Evolutionary conservation across 2,329 filamentous ascomycete species (phyloP).

Genomic region (Penicillium hesseltinei): DNA sequence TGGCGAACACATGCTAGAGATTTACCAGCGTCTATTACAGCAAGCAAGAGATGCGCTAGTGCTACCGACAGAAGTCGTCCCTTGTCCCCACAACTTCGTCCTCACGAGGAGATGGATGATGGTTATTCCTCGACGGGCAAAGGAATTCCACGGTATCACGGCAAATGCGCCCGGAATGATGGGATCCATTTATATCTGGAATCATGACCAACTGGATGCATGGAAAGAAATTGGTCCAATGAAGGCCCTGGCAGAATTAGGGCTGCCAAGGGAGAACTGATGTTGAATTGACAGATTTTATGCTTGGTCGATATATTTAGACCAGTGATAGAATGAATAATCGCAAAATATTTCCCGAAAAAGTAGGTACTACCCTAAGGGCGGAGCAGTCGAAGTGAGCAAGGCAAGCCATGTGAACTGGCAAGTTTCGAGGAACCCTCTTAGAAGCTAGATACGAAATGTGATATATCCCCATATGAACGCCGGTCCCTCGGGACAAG

Average conservation of each 20-base stretch:
- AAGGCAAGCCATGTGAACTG: background rate
- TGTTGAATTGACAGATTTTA: background rate
- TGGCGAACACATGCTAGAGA: too few species aligned
- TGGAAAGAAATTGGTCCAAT: background rate
- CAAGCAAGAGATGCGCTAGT: background rate
- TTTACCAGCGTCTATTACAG: too few species aligned
- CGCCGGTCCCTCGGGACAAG: constrained; percentile 8
- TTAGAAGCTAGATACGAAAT: constrained; percentile 3
- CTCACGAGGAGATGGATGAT: background rate
- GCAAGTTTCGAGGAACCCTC: background rate
- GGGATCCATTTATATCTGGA: background rate
- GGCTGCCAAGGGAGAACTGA: background rate
- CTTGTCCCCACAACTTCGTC: background rate
- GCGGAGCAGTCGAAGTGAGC: background rate
- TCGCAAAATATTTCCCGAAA: background rate
- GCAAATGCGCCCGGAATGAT: background rate
- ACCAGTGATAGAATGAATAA: background rate
- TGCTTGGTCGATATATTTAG: background rate
- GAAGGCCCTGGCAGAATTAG: background rate
- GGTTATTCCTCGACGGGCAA: background rate
- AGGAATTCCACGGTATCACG: background rate
- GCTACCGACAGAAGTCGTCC: background rate
- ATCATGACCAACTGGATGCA: background rate
- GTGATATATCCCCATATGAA: constrained; percentile 13
- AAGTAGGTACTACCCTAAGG: background rate